These are phyloP conservation scores for Furcasterigmium furcatum DNA, from an alignment of 2,329 filamentous ascomycete genomes.

Conservation along the genomic window DNA sequence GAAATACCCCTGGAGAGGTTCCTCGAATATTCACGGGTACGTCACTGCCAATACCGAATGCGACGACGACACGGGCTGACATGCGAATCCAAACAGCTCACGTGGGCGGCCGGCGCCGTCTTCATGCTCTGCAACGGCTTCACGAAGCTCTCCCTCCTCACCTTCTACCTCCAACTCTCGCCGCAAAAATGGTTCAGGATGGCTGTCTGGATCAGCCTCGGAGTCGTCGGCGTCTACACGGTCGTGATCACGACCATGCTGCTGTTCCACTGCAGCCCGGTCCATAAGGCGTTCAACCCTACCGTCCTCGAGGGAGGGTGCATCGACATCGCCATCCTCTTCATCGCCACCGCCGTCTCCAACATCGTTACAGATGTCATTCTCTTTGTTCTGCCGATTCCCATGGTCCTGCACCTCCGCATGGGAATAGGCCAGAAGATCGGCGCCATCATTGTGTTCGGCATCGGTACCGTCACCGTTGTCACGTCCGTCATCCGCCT, in stretches of 20 bases:
- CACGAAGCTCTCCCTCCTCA: constrained; percentile 33
- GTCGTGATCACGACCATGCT: constrained; percentile 27
- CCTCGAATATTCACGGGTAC: constrained; percentile 9
- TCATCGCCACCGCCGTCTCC: constrained; percentile 42
- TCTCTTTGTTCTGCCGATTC: constrained; percentile 42
- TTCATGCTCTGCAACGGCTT: constrained; percentile 30
- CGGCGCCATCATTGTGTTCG: constrained; percentile 39
- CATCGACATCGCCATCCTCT: constrained; percentile 40
- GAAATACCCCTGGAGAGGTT: constrained; percentile 11
- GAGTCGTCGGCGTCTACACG: constrained; percentile 25
- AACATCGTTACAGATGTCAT: constrained; percentile 47
- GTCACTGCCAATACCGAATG: neutral
- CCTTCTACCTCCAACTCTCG: constrained; percentile 33
- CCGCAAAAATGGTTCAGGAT: constrained; percentile 27
- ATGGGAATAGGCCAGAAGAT: constrained; percentile 43
- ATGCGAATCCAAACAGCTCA: constrained; percentile 4
- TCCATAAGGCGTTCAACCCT: constrained; percentile 26
- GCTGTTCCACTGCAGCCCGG: constrained; percentile 32
- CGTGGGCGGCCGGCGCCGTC: constrained; percentile 19
- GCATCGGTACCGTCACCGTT: constrained; percentile 29
- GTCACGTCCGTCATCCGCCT: constrained; percentile 8
- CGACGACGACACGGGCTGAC: no score
- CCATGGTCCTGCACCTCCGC: constrained; percentile 38
- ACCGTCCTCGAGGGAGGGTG: constrained; percentile 28
- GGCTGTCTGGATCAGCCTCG: constrained; percentile 22